Evolutionary conservation across 2,329 filamentous ascomycete species (phyloP), one percentile per base, ranked within the genome.

Genomic region (Xylaria sp.): DNA sequence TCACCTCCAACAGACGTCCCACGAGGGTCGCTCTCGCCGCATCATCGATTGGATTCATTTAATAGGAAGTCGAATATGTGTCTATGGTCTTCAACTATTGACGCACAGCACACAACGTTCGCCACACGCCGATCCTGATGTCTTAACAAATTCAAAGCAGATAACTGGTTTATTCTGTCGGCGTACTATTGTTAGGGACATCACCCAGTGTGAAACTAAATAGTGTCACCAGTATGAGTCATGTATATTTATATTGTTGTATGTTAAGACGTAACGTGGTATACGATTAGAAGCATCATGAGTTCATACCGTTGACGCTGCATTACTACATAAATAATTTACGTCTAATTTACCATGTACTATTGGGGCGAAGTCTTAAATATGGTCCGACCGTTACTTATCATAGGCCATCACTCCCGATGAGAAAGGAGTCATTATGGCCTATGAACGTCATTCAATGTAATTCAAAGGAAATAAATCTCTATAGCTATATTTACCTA

Each of bases 201-300:
- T 41, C 36, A 10, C n/a, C 30, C 20, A 6, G n/a, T 23, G 28
- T 32, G 28, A 59, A 9, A 20, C 20, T 57, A 30, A 30, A 43
- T 25, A 23, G 56, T 57, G 60, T 43, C 9, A 50, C 46, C 43
- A n/a, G 65, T 39, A 65, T 60, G 61, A 58, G 34, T 70, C 63
- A 70, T 41, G 65, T 70, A 67, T 66, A 70, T 71, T 63, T 72
- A 67, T 73, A 75, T 68, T 63, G 56, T 50, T 70, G 63, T 68
- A 66, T 69, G 65, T 66, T 60, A 59, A 61, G 48, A 62, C 32
- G 12, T 67, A 48, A 41, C 52, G 58, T 65, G 25, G 59, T 48
- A 63, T 60, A 46, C 18, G 55, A 48, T 41, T 41, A 41, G 12
- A 55, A 8, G 18, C 20, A 32, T 57, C 1, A 60, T 25, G 13